Percentiles rank a stretch among this genome's conserved stretches.
These are phyloP conservation scores for Xeromyces bisporus DNA, from an alignment of 495 filamentous ascomycete species.

Conservation along the genomic window DNA sequence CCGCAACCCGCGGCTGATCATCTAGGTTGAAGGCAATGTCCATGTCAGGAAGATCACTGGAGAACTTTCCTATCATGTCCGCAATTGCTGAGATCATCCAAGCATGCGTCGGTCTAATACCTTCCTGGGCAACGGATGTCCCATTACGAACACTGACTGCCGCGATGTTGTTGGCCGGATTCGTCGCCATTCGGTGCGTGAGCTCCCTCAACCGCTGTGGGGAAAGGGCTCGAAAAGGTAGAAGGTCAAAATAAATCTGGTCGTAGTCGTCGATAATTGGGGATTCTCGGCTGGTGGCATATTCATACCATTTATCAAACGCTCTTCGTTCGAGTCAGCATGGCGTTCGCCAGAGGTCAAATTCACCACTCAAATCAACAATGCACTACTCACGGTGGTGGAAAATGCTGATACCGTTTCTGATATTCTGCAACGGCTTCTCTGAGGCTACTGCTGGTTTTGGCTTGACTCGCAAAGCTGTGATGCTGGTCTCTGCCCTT, in stretches of 20 bases:
- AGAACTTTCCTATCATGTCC: conserved; percentile 49
- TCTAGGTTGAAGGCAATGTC: conserved; percentile 66
- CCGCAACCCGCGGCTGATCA: conserved; percentile 55
- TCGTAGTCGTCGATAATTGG: conserved; percentile 60
- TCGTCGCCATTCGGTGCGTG: conserved; percentile 26
- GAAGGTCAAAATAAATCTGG: conserved; percentile 49
- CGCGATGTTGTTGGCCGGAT: conserved; percentile 33
- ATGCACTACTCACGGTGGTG: conserved; percentile 23
- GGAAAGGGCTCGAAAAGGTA: conserved; percentile 54
- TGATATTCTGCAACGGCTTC: conserved; percentile 26
- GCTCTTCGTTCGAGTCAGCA: conserved; percentile 12
- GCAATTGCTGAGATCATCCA: conserved; percentile 44
- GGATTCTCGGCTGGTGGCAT: conserved; percentile 44
- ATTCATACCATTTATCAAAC: conserved; percentile 53
- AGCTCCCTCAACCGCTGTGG: conserved; percentile 39
- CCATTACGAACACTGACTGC: conserved; percentile 31
- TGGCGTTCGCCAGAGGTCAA: too few species aligned
- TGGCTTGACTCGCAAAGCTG: conserved; percentile 19
- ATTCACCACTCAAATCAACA: background rate
- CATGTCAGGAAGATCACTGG: conserved; percentile 60
- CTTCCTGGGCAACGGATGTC: conserved; percentile 23
- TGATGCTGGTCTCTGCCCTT: conserved; percentile 21
- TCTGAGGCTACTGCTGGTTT: conserved; percentile 17
- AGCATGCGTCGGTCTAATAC: conserved; percentile 31
- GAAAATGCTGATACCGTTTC: conserved; percentile 26